Evolutionary conservation across 441 rosid species (phyloP).

Genomic region (Mallotus japonicus): DNA sequence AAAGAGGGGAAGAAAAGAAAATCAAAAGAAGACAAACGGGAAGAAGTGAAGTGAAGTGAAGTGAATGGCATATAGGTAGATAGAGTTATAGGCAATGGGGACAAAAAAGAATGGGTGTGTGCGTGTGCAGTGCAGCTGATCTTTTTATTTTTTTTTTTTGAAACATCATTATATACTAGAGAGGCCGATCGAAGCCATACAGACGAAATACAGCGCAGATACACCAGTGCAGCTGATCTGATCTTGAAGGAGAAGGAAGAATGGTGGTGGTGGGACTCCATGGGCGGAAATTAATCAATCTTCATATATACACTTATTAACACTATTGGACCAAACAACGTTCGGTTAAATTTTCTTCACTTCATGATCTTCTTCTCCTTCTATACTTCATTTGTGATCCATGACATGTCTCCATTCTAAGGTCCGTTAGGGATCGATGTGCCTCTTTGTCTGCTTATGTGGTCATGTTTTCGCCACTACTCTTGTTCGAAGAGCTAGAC

Average conservation of each 20-base stretch:
- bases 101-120: conserved; percentile 1
- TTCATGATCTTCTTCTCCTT: too few species aligned
- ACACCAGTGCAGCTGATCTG: too few species aligned
- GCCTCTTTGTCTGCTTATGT: neutral
- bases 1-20: too few species aligned
- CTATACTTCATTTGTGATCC: too few species aligned
- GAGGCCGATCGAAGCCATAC: too few species aligned
- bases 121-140: too few species aligned
- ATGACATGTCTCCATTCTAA: neutral
- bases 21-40: neutral
- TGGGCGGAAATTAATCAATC: too few species aligned
- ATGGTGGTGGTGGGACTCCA: conserved; percentile 1
- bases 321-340: conserved; percentile 10
- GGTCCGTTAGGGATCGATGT: conserved; percentile 12
- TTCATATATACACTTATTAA: neutral
- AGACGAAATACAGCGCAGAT: too few species aligned
- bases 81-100: neutral
- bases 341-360: conserved; percentile 1
- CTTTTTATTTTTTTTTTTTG: too few species aligned
- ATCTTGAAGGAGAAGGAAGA: neutral
- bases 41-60: neutral
- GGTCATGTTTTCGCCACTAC: neutral
- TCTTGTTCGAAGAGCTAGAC: too few species aligned
- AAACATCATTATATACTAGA: too few species aligned
- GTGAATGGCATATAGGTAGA: too few species aligned